phyloP scores from a whole-genome alignment of 768 basidiomycete species.

The Psilocybe cubensis region DNA sequence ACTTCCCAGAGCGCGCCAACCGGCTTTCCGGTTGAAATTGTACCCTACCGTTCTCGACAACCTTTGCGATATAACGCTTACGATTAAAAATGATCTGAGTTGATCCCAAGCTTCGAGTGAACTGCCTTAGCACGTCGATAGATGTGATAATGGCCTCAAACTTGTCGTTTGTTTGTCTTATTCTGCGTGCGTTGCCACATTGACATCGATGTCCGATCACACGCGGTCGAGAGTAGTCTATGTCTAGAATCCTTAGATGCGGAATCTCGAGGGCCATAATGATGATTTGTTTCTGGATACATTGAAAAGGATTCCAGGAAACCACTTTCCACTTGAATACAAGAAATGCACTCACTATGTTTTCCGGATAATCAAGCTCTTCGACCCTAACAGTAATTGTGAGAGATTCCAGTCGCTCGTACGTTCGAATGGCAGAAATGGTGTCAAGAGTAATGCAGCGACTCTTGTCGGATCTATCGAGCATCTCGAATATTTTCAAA shows the following conservation, averaged over 20 bases:
- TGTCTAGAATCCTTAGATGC: not conserved
- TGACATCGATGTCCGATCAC: slow-evolving; percentile 1
- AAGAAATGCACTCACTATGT: not conserved
- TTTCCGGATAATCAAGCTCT: not conserved
- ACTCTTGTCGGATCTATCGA: not conserved
- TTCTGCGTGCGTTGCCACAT: not conserved
- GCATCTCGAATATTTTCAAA: not conserved
- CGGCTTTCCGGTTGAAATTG: not conserved
- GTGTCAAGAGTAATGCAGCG: not conserved
- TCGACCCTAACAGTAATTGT: not conserved
- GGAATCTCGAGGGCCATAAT: not conserved
- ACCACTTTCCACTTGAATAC: not conserved
- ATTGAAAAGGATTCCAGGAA: not conserved
- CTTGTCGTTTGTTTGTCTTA: not conserved
- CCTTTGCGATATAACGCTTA: not conserved
- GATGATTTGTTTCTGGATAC: not conserved
- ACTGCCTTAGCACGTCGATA: not conserved
- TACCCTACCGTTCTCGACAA: not conserved
- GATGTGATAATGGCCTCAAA: not conserved
- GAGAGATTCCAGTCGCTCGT: not conserved
- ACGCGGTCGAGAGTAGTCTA: not conserved
- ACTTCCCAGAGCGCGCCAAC: not conserved
- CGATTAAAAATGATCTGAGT: not conserved
- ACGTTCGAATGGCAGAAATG: not conserved
- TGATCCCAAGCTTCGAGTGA: not conserved